These are phyloP conservation scores for Suillus occidentalis DNA, from an alignment of 768 basidiomycete species.

Conservation along the genomic window DNA sequence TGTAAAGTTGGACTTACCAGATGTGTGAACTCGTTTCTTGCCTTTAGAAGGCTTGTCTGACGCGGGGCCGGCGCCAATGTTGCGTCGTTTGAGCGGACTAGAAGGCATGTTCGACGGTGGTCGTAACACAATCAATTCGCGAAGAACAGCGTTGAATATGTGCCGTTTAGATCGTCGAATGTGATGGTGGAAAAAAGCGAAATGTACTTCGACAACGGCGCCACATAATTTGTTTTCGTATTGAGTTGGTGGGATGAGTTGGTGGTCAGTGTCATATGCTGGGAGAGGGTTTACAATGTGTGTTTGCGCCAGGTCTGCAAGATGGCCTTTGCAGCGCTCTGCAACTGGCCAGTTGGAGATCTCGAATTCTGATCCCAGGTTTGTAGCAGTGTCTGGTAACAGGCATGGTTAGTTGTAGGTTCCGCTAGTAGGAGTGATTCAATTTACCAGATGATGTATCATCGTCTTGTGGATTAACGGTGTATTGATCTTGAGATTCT, in stretches of 20 bases:
- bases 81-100: slow-evolving; percentile 1
- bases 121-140: neutral
- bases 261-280: neutral
- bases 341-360: too few species aligned
- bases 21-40: neutral
- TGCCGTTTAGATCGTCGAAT: neutral
- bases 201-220: slow-evolving; percentile 5
- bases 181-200: slow-evolving; percentile 1
- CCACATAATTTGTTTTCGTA: slow-evolving; percentile 2
- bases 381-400: too few species aligned
- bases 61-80: neutral
- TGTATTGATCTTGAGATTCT: too few species aligned
- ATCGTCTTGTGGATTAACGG: too few species aligned
- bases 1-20: too few species aligned
- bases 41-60: neutral
- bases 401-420: too few species aligned
- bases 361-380: too few species aligned
- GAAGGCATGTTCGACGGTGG: neutral
- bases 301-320: too few species aligned
- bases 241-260: neutral
- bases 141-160: slow-evolving; percentile 1
- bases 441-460: too few species aligned
- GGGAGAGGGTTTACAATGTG: too few species aligned
- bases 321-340: too few species aligned
- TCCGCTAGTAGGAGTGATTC: too few species aligned